Base-by-base conservation (phyloP, 495 filamentous ascomycete species). In the Annulohypoxylon stygium region DNA sequence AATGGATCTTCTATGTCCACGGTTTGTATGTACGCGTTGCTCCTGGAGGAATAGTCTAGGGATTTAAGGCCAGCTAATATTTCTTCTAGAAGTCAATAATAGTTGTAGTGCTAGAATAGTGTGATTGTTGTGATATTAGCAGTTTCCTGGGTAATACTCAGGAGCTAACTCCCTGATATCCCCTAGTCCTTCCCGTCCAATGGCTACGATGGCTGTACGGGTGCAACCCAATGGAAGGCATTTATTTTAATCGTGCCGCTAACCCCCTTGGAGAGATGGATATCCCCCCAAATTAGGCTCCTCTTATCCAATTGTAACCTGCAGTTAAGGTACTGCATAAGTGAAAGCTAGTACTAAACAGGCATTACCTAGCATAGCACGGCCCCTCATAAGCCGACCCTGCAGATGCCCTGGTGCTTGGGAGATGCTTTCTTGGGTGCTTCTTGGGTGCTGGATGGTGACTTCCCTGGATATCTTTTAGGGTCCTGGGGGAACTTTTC, bases 361-460 rank as follows among this genome's bases (percentile, higher is more conserved):
- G 64, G 23, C 37, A 23, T 63, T 67, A 20, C 43, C 43, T 47
- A 65, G 67, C 50, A 37, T 64, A 67, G 67, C 72, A 75, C 67
- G 67, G 59, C 63, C 72, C 64, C 62, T 57, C 39, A 54, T 36
- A 63, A 70, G 59, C 67, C 67, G 72, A 67, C 67, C 72, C 72
- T 60, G 50, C 50, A 54, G 23, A 10, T 33, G 50, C 50, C 50
- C 50, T 54, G 50, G 23, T 54, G 50, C 50, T 26, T 25, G 20
- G 23, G 43, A 7, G 14, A 4, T 20, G 47, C 47, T 20, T 20
- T 9, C 11, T 9, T 10, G 36, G 36, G 36, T 39, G 36, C 11
- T 39, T 39, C 8, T 39, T 43, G 39, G 10, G 10, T 54, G 50
- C 50, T 26, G 59, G 45, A 23, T 45, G 39, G 48, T 74, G 58